Conservation (phyloP, 2,329 filamentous ascomycete genomes). For the Ceratocystis albifundus region DNA sequence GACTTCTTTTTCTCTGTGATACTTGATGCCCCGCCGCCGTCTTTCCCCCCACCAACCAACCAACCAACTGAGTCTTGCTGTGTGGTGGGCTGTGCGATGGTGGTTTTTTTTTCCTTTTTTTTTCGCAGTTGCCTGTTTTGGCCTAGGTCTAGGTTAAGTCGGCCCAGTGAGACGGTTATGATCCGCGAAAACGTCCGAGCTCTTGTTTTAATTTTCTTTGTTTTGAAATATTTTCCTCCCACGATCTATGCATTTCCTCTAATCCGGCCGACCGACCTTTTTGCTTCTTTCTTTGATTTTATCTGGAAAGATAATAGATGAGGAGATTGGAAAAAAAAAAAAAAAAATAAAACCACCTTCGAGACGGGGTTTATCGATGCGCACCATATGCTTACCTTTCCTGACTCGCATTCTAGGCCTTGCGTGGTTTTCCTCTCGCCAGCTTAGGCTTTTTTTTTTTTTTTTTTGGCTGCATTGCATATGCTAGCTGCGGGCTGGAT, state of each 20-base stretch:
- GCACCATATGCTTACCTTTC: neutral
- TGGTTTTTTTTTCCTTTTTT: neutral
- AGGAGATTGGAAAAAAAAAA: too few species aligned
- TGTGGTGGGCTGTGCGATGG: neutral
- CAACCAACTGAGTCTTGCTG: neutral
- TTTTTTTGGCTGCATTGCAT: neutral
- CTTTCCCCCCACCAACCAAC: neutral
- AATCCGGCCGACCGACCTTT: too few species aligned
- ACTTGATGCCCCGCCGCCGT: neutral
- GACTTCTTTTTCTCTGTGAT: neutral
- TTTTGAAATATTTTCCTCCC: neutral
- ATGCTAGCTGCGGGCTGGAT: neutral
- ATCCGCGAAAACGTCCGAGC: conserved; percentile 1
- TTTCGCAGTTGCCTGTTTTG: neutral
- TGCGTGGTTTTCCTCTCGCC: neutral
- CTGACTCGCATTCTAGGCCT: neutral
- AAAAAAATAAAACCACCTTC: too few species aligned
- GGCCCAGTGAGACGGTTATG: neutral
- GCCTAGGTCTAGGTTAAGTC: neutral
- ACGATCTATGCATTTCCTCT: too few species aligned
- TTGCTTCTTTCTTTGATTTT: too few species aligned
- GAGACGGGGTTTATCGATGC: too few species aligned
- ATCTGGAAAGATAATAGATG: neutral
- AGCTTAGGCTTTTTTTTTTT: neutral
- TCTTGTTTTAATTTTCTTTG: neutral